Conservation (phyloP, 2,329 filamentous ascomycete genomes). For the Thermothelomyces thermophilus region DNA sequence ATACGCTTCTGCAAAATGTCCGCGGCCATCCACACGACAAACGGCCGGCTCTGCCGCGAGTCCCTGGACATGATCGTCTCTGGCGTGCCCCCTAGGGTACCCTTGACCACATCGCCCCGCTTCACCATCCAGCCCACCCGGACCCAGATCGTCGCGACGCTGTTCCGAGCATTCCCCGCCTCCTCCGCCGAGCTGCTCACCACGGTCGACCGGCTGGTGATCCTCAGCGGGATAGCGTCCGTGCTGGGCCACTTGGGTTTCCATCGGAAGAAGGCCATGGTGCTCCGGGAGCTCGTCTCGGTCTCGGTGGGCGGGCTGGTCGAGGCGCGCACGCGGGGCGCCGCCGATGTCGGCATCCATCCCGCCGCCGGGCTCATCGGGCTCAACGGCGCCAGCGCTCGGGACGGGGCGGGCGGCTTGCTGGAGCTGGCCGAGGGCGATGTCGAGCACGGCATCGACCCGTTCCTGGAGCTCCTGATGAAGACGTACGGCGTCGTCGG, state of each 20-base stretch:
- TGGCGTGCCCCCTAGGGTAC: slow-evolving; percentile 48
- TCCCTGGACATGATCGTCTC: slow-evolving; percentile 60
- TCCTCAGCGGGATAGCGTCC: slow-evolving; percentile 80
- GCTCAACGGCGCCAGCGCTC: slow-evolving; percentile 47
- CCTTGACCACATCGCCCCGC: slow-evolving; percentile 46
- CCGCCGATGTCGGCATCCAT: slow-evolving; percentile 93
- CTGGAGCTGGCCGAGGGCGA: slow-evolving; percentile 59
- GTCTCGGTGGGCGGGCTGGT: slow-evolving; percentile 78
- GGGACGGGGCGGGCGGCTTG: slow-evolving; percentile 15
- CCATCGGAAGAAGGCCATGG: slow-evolving; percentile 83
- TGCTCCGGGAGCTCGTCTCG: slow-evolving; percentile 77
- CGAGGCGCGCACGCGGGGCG: slow-evolving; percentile 84
- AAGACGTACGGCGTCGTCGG: slow-evolving; percentile 58
- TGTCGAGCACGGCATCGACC: slow-evolving; percentile 59
- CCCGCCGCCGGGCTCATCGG: slow-evolving; percentile 81
- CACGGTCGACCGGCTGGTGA: slow-evolving; percentile 67
- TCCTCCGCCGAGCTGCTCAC: slow-evolving; percentile 60
- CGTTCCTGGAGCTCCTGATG: slow-evolving; percentile 54
- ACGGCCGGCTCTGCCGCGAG: slow-evolving; percentile 54
- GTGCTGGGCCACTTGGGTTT: slow-evolving; percentile 74
- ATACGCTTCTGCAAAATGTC: slow-evolving; percentile 68
- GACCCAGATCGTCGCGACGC: slow-evolving; percentile 55
- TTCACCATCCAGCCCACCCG: slow-evolving; percentile 51
- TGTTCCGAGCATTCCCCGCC: slow-evolving; percentile 66
- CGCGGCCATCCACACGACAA: slow-evolving; percentile 57